phyloP scores from a whole-genome alignment of 2,329 filamentous ascomycete genomes.

The Ceratocystis cubensis region DNA sequence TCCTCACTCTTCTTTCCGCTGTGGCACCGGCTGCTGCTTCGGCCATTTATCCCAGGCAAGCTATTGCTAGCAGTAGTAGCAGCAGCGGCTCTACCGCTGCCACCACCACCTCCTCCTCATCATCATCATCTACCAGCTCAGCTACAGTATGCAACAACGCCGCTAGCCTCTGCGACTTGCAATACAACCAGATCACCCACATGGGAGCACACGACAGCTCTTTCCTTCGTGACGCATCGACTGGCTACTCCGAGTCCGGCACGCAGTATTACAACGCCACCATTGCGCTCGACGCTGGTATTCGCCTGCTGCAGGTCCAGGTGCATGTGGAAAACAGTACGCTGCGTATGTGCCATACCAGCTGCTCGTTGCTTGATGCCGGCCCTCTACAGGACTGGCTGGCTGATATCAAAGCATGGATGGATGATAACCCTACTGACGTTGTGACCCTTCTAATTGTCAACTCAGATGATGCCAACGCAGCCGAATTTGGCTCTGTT shows the following conservation, averaged over 20 bases:
- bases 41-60: neutral
- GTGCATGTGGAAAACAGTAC: slow-evolving; percentile 36
- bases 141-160: slow-evolving; percentile 64
- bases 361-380: slow-evolving; percentile 55
- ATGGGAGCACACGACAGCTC: slow-evolving; percentile 65
- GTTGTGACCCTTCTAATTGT: slow-evolving; percentile 64
- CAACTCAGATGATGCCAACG: slow-evolving; percentile 50
- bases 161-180: slow-evolving; percentile 54
- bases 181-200: slow-evolving; percentile 66
- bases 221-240: slow-evolving; percentile 54
- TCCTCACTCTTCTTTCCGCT: neutral
- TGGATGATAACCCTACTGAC: slow-evolving; percentile 57
- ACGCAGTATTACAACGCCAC: slow-evolving; percentile 67
- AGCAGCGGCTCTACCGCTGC: neutral
- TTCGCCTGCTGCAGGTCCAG: slow-evolving; percentile 59
- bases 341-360: slow-evolving; percentile 59
- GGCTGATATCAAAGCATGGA: slow-evolving; percentile 50
- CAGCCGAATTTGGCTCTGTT: slow-evolving; percentile 40
- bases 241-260: slow-evolving; percentile 49
- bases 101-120: slow-evolving; percentile 8
- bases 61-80: slow-evolving; percentile 3
- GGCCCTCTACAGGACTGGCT: slow-evolving; percentile 55
- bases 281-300: slow-evolving; percentile 54
- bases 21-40: slow-evolving; percentile 1
- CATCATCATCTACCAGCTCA: slow-evolving; percentile 23